Percentiles rank a stretch among this genome's conserved stretches.
These are phyloP conservation scores for Punica granatum DNA, from an alignment of 345 rosid species.

Conservation along the genomic window DNA sequence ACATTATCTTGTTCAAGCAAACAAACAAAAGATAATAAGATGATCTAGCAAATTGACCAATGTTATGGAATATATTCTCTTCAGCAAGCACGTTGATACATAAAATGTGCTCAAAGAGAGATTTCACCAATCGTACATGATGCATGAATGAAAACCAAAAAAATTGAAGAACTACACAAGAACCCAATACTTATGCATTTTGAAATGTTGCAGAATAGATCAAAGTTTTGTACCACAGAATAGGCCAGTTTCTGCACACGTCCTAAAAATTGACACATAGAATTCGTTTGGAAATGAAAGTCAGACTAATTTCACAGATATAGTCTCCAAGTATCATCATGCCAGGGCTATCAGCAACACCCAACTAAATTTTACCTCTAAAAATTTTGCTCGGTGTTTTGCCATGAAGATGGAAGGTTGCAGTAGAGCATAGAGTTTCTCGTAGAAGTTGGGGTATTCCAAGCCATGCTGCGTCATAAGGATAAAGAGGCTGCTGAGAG, in stretches of 20 bases:
- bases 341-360: neutral
- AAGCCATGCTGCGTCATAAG: slow-evolving; percentile 87
- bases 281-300: neutral
- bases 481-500: slow-evolving; percentile 84
- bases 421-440: slow-evolving; percentile 69
- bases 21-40: neutral
- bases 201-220: neutral
- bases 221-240: neutral
- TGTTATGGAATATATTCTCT: too few relatives aligned
- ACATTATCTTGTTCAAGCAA: neutral
- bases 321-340: neutral
- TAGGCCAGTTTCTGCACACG: neutral
- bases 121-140: too few relatives aligned
- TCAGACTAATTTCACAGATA: neutral
- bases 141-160: neutral
- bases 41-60: too few relatives aligned
- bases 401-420: slow-evolving; percentile 82
- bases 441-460: slow-evolving; percentile 87
- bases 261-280: neutral
- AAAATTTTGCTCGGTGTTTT: slow-evolving; percentile 82
- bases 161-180: neutral
- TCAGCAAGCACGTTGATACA: too few relatives aligned
- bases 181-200: too few relatives aligned
- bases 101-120: too few relatives aligned
- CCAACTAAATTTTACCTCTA: slow-evolving; percentile 47